Percentiles rank a stretch among this genome's conserved stretches.
Conservation (phyloP, 805 yeast species). For the Teunomyces funiuensis region DNA sequence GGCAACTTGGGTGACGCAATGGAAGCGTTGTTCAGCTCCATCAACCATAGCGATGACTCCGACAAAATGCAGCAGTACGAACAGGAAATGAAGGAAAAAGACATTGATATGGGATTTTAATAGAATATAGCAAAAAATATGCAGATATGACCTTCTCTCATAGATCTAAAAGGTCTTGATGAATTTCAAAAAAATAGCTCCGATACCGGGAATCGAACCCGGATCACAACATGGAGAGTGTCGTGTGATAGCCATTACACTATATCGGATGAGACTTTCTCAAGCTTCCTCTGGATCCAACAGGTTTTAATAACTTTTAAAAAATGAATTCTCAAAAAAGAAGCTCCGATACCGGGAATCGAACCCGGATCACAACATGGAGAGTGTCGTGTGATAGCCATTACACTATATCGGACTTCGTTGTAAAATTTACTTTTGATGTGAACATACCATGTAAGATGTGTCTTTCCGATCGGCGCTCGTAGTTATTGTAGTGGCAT, state of each 20-base stretch:
- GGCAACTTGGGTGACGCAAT: slow-evolving; percentile 3
- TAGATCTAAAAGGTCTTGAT: too few species aligned
- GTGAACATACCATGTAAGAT: not conserved
- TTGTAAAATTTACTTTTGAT: not conserved
- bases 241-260: slow-evolving; percentile 30
- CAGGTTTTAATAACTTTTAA: not conserved
- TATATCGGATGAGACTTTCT: too few species aligned
- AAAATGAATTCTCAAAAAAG: slow-evolving; percentile 3
- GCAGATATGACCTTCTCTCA: too few species aligned
- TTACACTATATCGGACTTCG: slow-evolving; percentile 27
- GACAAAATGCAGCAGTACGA: not conserved
- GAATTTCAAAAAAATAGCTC: slow-evolving; percentile 10
- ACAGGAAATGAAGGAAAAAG: not conserved
- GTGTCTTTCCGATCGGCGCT: too few species aligned
- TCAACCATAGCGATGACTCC: not conserved
- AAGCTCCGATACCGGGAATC: slow-evolving; percentile 17
- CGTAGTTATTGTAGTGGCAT: too few species aligned
- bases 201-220: slow-evolving; percentile 22
- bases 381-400: slow-evolving; percentile 29
- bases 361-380: slow-evolving; percentile 27
- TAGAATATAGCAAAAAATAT: not conserved
- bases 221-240: slow-evolving; percentile 27
- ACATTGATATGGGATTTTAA: not conserved
- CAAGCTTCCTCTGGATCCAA: too few species aligned
- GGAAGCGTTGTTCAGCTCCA: slow-evolving; percentile 6